Evolutionary conservation across 2,329 filamentous ascomycete species (phyloP).

Genomic region (Cordyceps cicadae): DNA sequence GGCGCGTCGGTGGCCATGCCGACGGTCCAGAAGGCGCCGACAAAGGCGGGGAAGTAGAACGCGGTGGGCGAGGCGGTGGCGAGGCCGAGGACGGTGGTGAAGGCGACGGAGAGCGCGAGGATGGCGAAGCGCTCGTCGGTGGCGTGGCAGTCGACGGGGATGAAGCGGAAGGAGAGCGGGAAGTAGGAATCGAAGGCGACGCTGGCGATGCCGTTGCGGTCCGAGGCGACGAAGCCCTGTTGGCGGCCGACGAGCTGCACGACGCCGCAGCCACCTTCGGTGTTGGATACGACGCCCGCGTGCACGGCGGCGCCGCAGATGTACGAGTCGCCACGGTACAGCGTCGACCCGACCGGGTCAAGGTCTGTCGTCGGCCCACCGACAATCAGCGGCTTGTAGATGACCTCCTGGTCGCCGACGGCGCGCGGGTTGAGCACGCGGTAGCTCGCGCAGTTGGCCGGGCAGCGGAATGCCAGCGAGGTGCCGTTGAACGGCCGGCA

Average conservation of each 20-base stretch:
- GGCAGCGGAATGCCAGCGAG: slow-evolving; percentile 66
- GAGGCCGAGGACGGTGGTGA: slow-evolving; percentile 68
- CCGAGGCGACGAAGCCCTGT: slow-evolving; percentile 53
- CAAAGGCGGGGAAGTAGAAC: slow-evolving; percentile 79
- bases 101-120: slow-evolving; percentile 71
- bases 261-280: slow-evolving; percentile 72
- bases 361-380: slow-evolving; percentile 49
- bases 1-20: slow-evolving; percentile 86
- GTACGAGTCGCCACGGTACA: slow-evolving; percentile 85
- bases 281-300: slow-evolving; percentile 65
- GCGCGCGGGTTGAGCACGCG: slow-evolving; percentile 64
- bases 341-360: slow-evolving; percentile 29
- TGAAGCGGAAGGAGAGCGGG: slow-evolving; percentile 75
- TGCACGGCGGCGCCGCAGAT: slow-evolving; percentile 81
- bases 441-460: slow-evolving; percentile 60
- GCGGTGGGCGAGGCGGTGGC: slow-evolving; percentile 70
- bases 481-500: slow-evolving; percentile 68
- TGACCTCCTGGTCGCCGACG: slow-evolving; percentile 60
- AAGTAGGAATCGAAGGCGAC: slow-evolving; percentile 81
- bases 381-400: slow-evolving; percentile 57
- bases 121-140: slow-evolving; percentile 77
- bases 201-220: slow-evolving; percentile 67
- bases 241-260: slow-evolving; percentile 64
- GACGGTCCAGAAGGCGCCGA: slow-evolving; percentile 80
- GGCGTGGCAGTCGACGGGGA: slow-evolving; percentile 58